These are phyloP conservation scores for Camellia japonica DNA, from an alignment of 148 eudicot genomes.

Conservation along the genomic window DNA sequence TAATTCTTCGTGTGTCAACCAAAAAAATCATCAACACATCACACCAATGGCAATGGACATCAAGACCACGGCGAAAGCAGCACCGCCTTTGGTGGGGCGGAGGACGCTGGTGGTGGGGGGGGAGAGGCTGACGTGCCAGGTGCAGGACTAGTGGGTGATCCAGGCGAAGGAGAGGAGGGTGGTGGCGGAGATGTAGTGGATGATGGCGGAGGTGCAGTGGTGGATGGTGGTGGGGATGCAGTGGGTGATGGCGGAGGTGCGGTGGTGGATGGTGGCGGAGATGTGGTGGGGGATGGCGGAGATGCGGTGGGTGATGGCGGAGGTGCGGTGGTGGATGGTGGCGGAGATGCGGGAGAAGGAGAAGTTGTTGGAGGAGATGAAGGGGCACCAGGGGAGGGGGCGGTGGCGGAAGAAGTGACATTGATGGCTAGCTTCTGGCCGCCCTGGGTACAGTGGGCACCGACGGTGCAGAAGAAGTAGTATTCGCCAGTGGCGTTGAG, in stretches of 20 bases:
- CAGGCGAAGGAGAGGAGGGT: background rate
- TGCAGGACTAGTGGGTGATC: background rate
- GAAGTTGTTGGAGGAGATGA: background rate
- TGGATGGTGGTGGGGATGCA: background rate
- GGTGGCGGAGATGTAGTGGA: background rate
- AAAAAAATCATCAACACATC: background rate
- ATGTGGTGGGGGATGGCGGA: background rate
- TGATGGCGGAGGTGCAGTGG: background rate
- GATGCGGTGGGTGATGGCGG: too few relatives aligned
- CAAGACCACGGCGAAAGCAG: background rate
- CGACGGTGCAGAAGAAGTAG: slow-evolving; percentile 48
- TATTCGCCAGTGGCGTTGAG: slow-evolving; percentile 29
- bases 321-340: background rate
- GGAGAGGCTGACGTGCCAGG: background rate
- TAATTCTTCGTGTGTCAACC: background rate
- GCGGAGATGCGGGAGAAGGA: background rate
- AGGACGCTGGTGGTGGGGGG: background rate
- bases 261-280: slow-evolving; percentile 11
- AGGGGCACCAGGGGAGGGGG: background rate
- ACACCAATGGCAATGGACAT: background rate
- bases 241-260: background rate
- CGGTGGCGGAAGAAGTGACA: slow-evolving; percentile 22
- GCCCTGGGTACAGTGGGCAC: slow-evolving; percentile 38
- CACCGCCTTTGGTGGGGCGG: background rate
- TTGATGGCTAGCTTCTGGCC: slow-evolving; percentile 55